Conservation (phyloP, 2,329 filamentous ascomycete genomes). For the Clarireedia monteithiana region DNA sequence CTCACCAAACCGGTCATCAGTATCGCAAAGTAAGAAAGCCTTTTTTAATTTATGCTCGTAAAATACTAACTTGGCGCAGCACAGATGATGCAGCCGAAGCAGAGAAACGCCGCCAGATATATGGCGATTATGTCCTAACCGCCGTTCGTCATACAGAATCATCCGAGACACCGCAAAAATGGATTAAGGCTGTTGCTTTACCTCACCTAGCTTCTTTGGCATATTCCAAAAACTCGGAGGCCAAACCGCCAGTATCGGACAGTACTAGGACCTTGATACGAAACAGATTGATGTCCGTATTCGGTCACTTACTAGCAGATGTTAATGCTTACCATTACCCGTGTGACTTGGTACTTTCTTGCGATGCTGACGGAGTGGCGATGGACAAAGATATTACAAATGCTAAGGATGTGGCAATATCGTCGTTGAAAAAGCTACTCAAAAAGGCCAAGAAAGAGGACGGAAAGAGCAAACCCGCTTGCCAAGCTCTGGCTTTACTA, state of each 20-base stretch:
- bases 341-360: slow-evolving; percentile 21
- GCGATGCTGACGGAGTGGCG: slow-evolving; percentile 34
- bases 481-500: slow-evolving; percentile 67
- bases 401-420: slow-evolving; percentile 44
- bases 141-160: slow-evolving; percentile 25
- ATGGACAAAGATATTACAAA: slow-evolving; percentile 49
- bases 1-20: slow-evolving; percentile 38
- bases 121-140: slow-evolving; percentile 27
- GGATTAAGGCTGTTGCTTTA: slow-evolving; percentile 23
- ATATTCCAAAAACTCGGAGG: slow-evolving; percentile 40
- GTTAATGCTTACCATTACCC: slow-evolving; percentile 42
- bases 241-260: slow-evolving; percentile 40
- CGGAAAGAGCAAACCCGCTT: slow-evolving; percentile 24
- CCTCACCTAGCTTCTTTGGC: slow-evolving; percentile 42
- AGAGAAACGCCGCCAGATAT: slow-evolving; percentile 26
- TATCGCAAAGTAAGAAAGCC: slow-evolving; percentile 28
- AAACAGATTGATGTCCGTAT: slow-evolving; percentile 48
- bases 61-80: slow-evolving; percentile 4
- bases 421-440: slow-evolving; percentile 45
- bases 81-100: slow-evolving; percentile 19
- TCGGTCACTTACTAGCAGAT: slow-evolving; percentile 49
- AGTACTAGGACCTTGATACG: slow-evolving; percentile 47
- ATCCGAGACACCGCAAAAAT: slow-evolving; percentile 12
- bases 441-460: slow-evolving; percentile 33
- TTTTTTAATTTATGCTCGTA: background rate